phyloP scores from a whole-genome alignment of 352 stramenopile species.

The Globisporangium takayamanum region DNA sequence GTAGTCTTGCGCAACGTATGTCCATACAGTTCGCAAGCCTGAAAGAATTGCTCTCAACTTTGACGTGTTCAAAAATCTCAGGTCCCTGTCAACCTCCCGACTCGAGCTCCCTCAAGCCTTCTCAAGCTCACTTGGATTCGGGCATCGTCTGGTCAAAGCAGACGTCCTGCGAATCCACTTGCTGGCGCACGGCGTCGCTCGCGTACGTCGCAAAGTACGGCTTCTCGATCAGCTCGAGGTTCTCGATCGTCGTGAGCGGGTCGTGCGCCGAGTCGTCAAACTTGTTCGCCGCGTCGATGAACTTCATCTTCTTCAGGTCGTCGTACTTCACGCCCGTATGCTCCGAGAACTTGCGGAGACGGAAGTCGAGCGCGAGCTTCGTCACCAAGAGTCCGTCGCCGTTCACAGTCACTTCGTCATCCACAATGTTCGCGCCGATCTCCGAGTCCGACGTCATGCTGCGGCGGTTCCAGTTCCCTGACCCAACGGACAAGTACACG shows the following conservation, averaged over 20 bases:
- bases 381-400: constrained; percentile 27
- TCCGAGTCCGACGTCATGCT: constrained; percentile 65
- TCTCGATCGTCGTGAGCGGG: constrained; percentile 22
- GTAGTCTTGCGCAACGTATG: too few relatives aligned
- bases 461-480: constrained; percentile 5
- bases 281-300: constrained; percentile 31
- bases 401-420: constrained; percentile 21
- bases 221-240: constrained; percentile 17
- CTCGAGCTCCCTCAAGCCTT: too few relatives aligned
- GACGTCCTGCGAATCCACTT: constrained; percentile 16
- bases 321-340: constrained; percentile 31
- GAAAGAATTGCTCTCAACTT: too few relatives aligned
- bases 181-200: constrained; percentile 14
- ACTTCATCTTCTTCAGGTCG: constrained; percentile 31
- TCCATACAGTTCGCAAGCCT: too few relatives aligned
- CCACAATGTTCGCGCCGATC: constrained; percentile 47
- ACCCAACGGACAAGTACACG: constrained; percentile 37
- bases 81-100: too few relatives aligned
- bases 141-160: constrained; percentile 9
- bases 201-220: constrained; percentile 18
- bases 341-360: constrained; percentile 56
- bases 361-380: constrained; percentile 37
- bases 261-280: constrained; percentile 24
- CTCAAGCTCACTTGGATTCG: background rate
- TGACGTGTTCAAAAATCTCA: too few relatives aligned